These are phyloP conservation scores for Heracleum sosnowskyi DNA, from an alignment of 129 eudicot genomes.

Conservation along the genomic window DNA sequence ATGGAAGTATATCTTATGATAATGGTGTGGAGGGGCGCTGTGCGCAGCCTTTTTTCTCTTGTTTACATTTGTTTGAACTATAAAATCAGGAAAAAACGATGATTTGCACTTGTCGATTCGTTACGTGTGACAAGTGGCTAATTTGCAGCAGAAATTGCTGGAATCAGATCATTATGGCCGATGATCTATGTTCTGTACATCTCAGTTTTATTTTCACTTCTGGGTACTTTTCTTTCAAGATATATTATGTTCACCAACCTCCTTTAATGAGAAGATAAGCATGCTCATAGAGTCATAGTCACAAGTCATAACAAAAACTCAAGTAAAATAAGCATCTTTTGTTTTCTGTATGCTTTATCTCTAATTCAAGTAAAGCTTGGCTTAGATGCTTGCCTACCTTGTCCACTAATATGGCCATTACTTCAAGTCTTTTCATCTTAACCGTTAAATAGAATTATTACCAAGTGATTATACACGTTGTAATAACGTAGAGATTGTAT, in stretches of 20 bases:
- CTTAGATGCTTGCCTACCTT: conserved; percentile 2
- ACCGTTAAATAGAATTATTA: background rate
- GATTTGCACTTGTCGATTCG: background rate
- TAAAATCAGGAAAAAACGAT: too few species aligned
- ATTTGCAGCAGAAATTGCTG: background rate
- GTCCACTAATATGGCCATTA: conserved; percentile 7
- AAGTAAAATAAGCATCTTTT: background rate
- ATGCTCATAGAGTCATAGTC: background rate
- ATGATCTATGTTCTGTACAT: background rate
- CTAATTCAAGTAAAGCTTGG: conserved; percentile 25
- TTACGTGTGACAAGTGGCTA: background rate
- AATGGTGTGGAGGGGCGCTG: background rate
- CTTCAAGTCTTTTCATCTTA: background rate
- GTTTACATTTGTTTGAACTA: too few species aligned
- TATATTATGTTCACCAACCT: conserved; percentile 16
- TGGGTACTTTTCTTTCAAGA: conserved; percentile 11
- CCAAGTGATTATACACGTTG: background rate
- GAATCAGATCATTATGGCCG: background rate
- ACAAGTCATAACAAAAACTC: conserved; percentile 12
- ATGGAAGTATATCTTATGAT: too few species aligned
- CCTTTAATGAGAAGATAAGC: conserved; percentile 16
- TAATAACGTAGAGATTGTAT: background rate
- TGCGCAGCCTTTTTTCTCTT: too few species aligned
- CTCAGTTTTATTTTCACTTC: background rate
- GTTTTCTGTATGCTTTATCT: conserved; percentile 16